Conservation (phyloP, 805 yeast species). For the Ogataea sp. region DNA sequence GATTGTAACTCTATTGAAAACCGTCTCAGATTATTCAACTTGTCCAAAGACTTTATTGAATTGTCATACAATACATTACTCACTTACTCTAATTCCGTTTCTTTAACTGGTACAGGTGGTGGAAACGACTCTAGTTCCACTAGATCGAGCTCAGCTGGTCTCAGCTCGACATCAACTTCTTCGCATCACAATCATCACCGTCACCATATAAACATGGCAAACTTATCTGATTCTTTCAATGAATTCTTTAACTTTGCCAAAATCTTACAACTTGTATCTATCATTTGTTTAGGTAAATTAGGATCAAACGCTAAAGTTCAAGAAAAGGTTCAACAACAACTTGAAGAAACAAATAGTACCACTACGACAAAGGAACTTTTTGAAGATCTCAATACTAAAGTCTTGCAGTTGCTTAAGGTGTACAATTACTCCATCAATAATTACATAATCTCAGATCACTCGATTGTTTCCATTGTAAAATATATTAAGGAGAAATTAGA, state of each 20-base stretch:
- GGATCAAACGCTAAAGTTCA: background rate
- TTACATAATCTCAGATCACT: background rate
- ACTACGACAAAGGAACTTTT: background rate
- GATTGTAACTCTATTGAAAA: conserved; percentile 3
- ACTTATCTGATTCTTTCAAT: background rate
- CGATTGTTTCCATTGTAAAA: conserved; percentile 1
- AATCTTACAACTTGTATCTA: background rate
- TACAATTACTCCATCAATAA: background rate
- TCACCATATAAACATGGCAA: background rate
- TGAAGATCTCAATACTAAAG: background rate
- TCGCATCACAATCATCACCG: too few species aligned
- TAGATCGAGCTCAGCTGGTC: conserved; percentile 1
- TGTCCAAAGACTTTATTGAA: conserved; percentile 13
- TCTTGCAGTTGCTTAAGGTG: background rate
- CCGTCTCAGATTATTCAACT: conserved; percentile 6
- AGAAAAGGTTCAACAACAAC: background rate
- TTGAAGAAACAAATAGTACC: background rate
- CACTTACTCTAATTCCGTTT: too few species aligned
- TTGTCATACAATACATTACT: conserved; percentile 12
- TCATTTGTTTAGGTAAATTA: conserved; percentile 1
- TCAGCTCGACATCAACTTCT: background rate
- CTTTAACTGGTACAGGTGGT: too few species aligned
- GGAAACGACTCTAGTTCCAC: too few species aligned
- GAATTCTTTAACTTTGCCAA: background rate
- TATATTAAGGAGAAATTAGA: conserved; percentile 1